Evolutionary conservation across 164 flowering plant species (phyloP), one percentile per base, ranked within the genome.

Genomic region (Vitis rupestris): DNA sequence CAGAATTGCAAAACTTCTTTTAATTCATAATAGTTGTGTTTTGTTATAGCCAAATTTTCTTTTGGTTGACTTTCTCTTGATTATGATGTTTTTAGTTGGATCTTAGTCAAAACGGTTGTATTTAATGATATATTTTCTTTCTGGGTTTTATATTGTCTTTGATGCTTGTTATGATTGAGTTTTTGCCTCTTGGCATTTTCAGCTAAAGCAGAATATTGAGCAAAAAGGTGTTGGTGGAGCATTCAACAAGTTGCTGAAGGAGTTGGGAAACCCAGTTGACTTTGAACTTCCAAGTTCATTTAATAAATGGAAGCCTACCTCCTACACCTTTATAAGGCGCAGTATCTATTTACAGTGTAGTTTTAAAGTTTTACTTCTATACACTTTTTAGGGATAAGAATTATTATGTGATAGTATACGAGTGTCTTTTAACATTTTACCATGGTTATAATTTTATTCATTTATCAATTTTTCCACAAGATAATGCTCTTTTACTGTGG

Each of bases 251-350:
- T 73, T 92, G 83, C 56, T 72, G 80, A 78, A 80, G 72, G 80
- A 82, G 74, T 70, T 89, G 65, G 90, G 87, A 71, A 70, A 75
- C 70, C 87, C 85, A 11, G 88, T 81, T 56, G 96, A 90, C 50
- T 92, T 90, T 84, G 88, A 87, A 68, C 93, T 90, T 69, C 96
- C 98, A 19, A 89, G 89, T 51, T 83, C 81, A 80, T 71, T 83
- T 65, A 82, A 74, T 73, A 87, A 86, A 47, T 75, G 73, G 79
- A 83, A 85, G 70, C 73, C 89, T 23, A 76, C 69, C 4, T 77
- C 89, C 0, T 90, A 87, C 77, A 82, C 77, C 53, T 80, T 67
- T 64, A 92, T 92, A 54, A 85, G 70, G 79, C 92, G 94, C 83
- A 92, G 98, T 92, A 92, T 92, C 95, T 93, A 59, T 71, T 15